phyloP scores from a whole-genome alignment of 306 rosid genomes.

The Prunus mongolica region DNA sequence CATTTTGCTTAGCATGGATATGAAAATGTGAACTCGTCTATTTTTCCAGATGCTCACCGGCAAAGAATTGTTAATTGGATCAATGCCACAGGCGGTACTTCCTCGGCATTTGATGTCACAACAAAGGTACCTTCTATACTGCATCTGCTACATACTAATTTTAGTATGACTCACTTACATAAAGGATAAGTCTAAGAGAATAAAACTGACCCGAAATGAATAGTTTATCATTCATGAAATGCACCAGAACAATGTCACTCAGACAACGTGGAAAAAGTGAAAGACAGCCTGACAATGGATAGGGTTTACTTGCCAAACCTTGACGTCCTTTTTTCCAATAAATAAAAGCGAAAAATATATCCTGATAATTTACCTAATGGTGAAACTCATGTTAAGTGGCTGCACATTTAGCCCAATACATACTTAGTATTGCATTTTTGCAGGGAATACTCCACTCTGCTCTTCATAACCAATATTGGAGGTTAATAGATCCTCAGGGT shows the following conservation, averaged over 20 bases:
- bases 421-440: slow-evolving; percentile 4
- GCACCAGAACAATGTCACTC: not conserved
- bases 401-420: not conserved
- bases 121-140: slow-evolving; percentile 50
- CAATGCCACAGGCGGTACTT: slow-evolving; percentile 70
- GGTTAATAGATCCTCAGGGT: slow-evolving; percentile 73
- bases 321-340: not conserved
- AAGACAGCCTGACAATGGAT: not conserved
- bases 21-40: slow-evolving; percentile 20
- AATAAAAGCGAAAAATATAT: not conserved
- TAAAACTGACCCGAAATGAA: not conserved
- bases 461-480: slow-evolving; percentile 69
- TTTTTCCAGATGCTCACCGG: slow-evolving; percentile 60
- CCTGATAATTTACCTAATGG: not conserved
- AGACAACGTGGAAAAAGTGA: not conserved
- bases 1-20: not conserved
- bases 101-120: slow-evolving; percentile 78
- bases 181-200: not conserved
- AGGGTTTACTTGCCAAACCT: not conserved
- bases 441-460: slow-evolving; percentile 82
- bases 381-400: not conserved
- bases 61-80: slow-evolving; percentile 78
- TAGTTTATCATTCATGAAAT: not conserved
- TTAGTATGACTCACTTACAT: not conserved
- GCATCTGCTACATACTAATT: not conserved